A percentile compares a stretch with the other conserved stretches of the same genome.
These are phyloP conservation scores for Mycena rebaudengoi DNA, from an alignment of 768 basidiomycete species.

Conservation along the genomic window DNA sequence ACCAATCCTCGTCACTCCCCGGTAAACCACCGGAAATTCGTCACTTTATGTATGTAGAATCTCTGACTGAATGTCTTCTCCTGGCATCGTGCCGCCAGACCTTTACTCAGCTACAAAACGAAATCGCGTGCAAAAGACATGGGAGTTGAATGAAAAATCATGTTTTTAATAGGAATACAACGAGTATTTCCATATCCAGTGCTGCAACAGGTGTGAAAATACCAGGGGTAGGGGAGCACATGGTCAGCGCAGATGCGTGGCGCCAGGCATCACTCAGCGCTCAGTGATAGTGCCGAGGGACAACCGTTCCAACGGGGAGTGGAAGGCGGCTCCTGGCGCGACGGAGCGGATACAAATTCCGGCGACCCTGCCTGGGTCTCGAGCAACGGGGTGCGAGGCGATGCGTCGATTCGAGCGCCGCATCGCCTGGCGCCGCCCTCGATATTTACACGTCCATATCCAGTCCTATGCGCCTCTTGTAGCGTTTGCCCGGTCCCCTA, in stretches of 20 bases:
- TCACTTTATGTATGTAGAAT: neutral
- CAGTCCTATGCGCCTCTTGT: neutral
- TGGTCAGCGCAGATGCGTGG: neutral
- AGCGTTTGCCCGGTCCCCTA: neutral
- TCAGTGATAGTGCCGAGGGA: neutral
- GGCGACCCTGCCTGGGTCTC: slow-evolving; percentile 48
- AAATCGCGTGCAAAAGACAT: neutral
- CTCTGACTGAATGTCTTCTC: neutral
- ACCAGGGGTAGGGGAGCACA: neutral
- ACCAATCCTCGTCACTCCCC: neutral
- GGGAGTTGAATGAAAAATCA: neutral
- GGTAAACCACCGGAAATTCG: neutral
- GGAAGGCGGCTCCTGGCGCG: too few species aligned
- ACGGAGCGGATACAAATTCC: too few species aligned
- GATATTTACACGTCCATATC: neutral
- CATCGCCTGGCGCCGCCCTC: neutral
- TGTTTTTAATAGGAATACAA: neutral
- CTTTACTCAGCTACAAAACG: neutral
- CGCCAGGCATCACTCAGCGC: neutral
- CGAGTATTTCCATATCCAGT: neutral
- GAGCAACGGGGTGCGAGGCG: neutral
- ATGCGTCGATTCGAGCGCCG: neutral
- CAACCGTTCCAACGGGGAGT: too few species aligned
- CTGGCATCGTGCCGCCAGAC: neutral
- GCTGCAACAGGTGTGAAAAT: neutral